phyloP scores from a whole-genome alignment of 768 basidiomycete species.

The Hericium coralloides region DNA sequence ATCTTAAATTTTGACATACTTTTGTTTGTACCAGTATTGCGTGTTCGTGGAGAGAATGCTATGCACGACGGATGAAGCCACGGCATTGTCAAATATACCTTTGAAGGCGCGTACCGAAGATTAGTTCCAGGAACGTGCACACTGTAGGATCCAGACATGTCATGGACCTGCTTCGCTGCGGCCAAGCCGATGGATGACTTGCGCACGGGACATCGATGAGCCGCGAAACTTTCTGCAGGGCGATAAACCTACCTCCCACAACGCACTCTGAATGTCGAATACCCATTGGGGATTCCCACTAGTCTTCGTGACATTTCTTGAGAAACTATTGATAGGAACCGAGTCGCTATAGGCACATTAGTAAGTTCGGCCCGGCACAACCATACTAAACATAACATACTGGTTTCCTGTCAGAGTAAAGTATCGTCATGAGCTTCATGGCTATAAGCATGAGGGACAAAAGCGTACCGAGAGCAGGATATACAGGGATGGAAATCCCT shows the following conservation, averaged over 20 bases:
- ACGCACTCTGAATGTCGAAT: slow-evolving; percentile 40
- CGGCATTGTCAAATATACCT: neutral
- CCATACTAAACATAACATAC: slow-evolving; percentile 22
- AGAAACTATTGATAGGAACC: slow-evolving; percentile 53
- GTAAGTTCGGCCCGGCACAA: slow-evolving; percentile 47
- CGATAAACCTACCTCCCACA: slow-evolving; percentile 34
- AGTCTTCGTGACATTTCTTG: slow-evolving; percentile 34
- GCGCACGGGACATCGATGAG: too few relatives aligned
- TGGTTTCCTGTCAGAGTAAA: slow-evolving; percentile 27
- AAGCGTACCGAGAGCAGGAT: slow-evolving; percentile 37
- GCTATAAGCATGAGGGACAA: neutral
- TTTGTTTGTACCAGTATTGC: slow-evolving; percentile 53
- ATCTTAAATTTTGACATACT: slow-evolving; percentile 24
- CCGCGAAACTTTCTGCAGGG: too few relatives aligned
- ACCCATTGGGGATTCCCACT: slow-evolving; percentile 40
- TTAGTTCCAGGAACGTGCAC: slow-evolving; percentile 38
- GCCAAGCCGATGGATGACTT: too few relatives aligned
- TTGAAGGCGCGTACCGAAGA: slow-evolving; percentile 27
- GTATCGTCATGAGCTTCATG: neutral
- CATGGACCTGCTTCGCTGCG: slow-evolving; percentile 24
- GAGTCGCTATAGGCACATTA: slow-evolving; percentile 42
- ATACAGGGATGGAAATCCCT: slow-evolving; percentile 34
- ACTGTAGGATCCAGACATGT: slow-evolving; percentile 49
- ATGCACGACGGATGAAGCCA: neutral
- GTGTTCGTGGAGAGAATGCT: slow-evolving; percentile 55